Base-by-base conservation (phyloP, 345 rosid species). In the Anastatica hierochuntica region DNA sequence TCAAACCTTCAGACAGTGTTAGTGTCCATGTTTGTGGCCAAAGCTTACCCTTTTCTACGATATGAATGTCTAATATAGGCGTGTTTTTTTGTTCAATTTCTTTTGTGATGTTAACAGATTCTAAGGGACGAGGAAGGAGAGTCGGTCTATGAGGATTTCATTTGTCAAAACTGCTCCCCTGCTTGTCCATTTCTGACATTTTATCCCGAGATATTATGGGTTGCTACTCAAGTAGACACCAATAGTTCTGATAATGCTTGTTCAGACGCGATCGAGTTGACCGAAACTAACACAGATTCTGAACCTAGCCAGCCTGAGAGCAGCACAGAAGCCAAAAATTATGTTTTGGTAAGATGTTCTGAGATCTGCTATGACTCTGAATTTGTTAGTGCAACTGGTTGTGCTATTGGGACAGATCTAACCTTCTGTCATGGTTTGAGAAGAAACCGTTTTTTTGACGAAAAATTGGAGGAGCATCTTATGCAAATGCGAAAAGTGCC, bases 91-190 rank as follows among this genome's bases (percentile, higher is more conserved):
- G 43, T 30, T 45, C 6, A 33, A 2, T 10, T 33, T 17, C 10
- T 40, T 33, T 16, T 39, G 49, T 26, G 33, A 56, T 17, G 48
- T n/a, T 11, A 18, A 3, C 80, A 92, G 97, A 85, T 88, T 61
- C 94, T 88, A 14, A 79, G 76, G 62, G 95, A 85, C 40, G 90
- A 79, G 46, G 97, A 92, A 63, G 97, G 94, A 38, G 95, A 81
- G 46, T 90, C 90, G 19, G 49, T 77, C n/a, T 92, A 85, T 45
- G 97, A 83, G 45, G 98, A 92, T 61, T 83, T 92, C 66, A 76
- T 88, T 63, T 88, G 98, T 77, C 74, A 76, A 68, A 67, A 62
- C 26, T 92, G 98, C 70, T 79, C 90, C 4, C 64, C 67, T n/a
- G 46, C 58, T 56, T 85, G 88, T 64, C 81, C 85, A 31, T 88